Conservation (phyloP, 805 yeast species). For the Wickerhamomyces subpelliculosus region DNA sequence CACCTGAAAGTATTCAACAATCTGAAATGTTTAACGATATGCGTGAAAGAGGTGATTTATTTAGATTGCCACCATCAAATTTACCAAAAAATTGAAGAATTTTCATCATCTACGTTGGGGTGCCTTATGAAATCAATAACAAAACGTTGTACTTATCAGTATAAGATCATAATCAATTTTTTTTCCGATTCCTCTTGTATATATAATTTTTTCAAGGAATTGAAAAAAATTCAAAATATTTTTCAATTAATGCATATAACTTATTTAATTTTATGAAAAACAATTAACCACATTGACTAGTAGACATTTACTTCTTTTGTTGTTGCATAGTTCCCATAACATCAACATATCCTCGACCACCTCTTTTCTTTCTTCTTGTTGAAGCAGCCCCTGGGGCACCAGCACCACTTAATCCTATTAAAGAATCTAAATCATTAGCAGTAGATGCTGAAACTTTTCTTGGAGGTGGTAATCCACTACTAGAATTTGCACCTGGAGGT, state of each 20-base stretch:
- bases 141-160: too few species aligned
- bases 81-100: not conserved
- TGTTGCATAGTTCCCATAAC: slow-evolving; percentile 40
- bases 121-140: too few species aligned
- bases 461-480: slow-evolving; percentile 8
- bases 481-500: not conserved
- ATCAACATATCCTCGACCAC: slow-evolving; percentile 60
- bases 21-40: slow-evolving; percentile 21
- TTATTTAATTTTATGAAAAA: not conserved
- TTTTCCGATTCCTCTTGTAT: too few species aligned
- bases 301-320: not conserved
- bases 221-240: too few species aligned
- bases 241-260: too few species aligned
- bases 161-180: too few species aligned
- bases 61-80: slow-evolving; percentile 21
- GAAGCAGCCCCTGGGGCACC: slow-evolving; percentile 21
- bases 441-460: slow-evolving; percentile 15
- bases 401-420: slow-evolving; percentile 33
- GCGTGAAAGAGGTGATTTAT: slow-evolving; percentile 27
- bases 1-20: slow-evolving; percentile 24
- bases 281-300: not conserved
- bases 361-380: slow-evolving; percentile 34
- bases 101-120: too few species aligned
- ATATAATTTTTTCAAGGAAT: too few species aligned
- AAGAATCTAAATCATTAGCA: slow-evolving; percentile 36